Conservation (phyloP, 768 basidiomycete genomes). For the Porpolomopsis calyptriformis region DNA sequence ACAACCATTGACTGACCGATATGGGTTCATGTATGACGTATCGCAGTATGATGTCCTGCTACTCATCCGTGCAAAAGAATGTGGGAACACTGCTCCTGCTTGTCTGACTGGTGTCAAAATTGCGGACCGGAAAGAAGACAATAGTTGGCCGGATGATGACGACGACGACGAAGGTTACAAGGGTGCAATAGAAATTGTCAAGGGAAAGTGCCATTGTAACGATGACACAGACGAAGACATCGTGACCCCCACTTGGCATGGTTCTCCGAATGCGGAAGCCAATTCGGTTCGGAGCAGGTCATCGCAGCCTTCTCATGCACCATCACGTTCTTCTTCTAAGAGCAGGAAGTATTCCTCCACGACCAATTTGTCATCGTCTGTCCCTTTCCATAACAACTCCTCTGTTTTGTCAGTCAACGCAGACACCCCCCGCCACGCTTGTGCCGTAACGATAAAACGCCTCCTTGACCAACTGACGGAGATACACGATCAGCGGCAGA, state of each 20-base stretch:
- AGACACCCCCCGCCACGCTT: constrained; percentile 63
- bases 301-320: background rate
- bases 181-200: constrained; percentile 36
- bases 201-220: constrained; percentile 35
- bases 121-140: constrained; percentile 70
- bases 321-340: constrained; percentile 43
- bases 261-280: constrained; percentile 6
- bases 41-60: constrained; percentile 72
- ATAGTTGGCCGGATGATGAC: constrained; percentile 65
- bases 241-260: constrained; percentile 9
- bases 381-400: constrained; percentile 23
- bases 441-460: constrained; percentile 61
- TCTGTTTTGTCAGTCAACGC: constrained; percentile 52
- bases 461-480: constrained; percentile 67
- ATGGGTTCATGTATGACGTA: constrained; percentile 85
- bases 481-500: constrained; percentile 75
- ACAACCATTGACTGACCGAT: constrained; percentile 70
- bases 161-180: constrained; percentile 25
- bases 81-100: constrained; percentile 67
- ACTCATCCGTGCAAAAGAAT: constrained; percentile 61
- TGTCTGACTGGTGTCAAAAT: constrained; percentile 83
- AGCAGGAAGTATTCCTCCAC: constrained; percentile 37
- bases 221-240: constrained; percentile 18
- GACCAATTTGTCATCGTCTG: constrained; percentile 15
- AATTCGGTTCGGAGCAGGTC: constrained; percentile 9